Evolutionary conservation across 139 green algal genomes (phyloP).

Genomic region (Tetradesmus obliquus): DNA sequence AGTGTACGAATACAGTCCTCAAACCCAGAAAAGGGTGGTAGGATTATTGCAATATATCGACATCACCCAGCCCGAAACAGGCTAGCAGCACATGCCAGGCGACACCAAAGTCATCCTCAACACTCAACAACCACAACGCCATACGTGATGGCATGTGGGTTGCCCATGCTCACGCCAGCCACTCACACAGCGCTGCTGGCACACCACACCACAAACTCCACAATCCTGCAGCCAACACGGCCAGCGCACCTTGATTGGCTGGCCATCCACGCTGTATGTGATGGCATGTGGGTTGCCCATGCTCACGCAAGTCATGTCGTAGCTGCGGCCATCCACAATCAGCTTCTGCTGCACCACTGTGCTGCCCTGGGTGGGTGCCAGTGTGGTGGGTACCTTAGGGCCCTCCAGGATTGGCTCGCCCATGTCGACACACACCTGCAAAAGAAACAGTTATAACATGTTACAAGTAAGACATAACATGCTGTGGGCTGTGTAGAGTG

Average conservation of each 20-base stretch:
- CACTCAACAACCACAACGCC: not conserved
- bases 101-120: too few relatives aligned
- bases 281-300: constrained; percentile 99
- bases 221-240: not conserved
- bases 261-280: constrained; percentile 79
- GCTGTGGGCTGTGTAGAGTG: not conserved
- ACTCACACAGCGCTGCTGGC: not conserved
- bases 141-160: constrained; percentile 95
- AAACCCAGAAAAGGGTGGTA: not conserved
- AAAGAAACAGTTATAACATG: not conserved
- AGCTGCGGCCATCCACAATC: constrained; percentile 81
- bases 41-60: constrained; percentile 56
- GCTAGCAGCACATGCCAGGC: not conserved
- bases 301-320: constrained; percentile 89
- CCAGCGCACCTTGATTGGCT: constrained; percentile 72
- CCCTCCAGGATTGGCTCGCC: constrained; percentile 88
- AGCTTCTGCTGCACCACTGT: constrained; percentile 82
- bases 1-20: constrained; percentile 64
- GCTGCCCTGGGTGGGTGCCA: constrained; percentile 71
- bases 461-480: not conserved
- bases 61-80: constrained; percentile 50
- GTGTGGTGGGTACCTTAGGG: constrained; percentile 85
- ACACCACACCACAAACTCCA: not conserved
- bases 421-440: constrained; percentile 96
- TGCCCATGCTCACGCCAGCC: constrained; percentile 93